phyloP scores from a whole-genome alignment of 345 rosid genomes.

The Jatropha curcas region DNA sequence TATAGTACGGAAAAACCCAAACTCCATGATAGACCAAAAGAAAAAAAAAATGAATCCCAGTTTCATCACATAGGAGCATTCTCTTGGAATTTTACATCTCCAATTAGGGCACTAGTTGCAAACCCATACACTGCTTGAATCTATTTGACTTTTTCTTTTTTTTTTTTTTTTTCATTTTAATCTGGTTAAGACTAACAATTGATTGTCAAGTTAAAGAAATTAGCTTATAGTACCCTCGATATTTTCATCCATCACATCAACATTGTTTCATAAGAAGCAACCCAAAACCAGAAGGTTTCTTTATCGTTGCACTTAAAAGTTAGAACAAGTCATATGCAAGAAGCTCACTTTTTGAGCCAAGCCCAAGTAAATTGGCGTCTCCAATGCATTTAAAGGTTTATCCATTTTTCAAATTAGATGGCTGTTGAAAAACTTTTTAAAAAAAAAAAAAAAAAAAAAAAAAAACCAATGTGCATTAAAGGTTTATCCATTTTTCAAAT shows the following conservation, averaged over 20 bases:
- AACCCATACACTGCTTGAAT: not conserved
- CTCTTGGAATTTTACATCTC: not conserved
- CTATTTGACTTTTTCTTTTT: not conserved
- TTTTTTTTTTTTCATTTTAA: not conserved
- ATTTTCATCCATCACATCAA: slow-evolving; percentile 7
- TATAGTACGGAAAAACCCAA: not conserved
- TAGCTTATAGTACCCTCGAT: not conserved
- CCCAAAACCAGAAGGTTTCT: not conserved
- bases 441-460: no score
- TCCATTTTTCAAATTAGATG: no score
- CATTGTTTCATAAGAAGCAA: not conserved
- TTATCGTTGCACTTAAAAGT: not conserved
- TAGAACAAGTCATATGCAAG: not conserved
- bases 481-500: no score
- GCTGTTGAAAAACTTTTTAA: no score
- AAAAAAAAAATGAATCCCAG: not conserved
- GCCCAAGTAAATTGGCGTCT: not conserved
- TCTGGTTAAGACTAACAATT: not conserved
- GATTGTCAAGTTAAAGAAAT: not conserved
- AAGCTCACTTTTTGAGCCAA: slow-evolving; percentile 5
- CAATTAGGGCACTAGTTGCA: not conserved
- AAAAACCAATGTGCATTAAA: no score
- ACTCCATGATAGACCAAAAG: not conserved
- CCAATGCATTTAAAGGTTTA: not conserved
- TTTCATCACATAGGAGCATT: not conserved